phyloP scores from a whole-genome alignment of 2,329 filamentous ascomycete species.

The Dactylellina haptotyla region DNA sequence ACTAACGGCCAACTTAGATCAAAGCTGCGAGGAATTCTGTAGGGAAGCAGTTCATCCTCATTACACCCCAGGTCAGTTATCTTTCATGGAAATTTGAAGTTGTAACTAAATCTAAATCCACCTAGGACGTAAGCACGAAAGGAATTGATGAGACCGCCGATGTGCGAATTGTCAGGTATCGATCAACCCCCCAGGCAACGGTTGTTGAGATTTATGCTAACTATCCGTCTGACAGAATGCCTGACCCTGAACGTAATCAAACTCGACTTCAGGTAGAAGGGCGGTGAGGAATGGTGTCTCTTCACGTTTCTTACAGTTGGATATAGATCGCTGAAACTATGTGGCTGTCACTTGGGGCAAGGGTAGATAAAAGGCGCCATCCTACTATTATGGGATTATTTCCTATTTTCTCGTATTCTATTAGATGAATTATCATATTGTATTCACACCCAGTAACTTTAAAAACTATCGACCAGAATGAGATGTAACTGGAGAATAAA shows the following conservation, averaged over 20 bases:
- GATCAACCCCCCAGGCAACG: constrained; percentile 31
- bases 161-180: constrained; percentile 79
- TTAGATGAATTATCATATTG: too few relatives aligned
- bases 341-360: too few relatives aligned
- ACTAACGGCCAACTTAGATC: constrained; percentile 68
- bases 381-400: too few relatives aligned
- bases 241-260: constrained; percentile 66
- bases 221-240: constrained; percentile 61
- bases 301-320: too few relatives aligned
- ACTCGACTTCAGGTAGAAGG: constrained; percentile 56
- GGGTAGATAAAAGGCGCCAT: too few relatives aligned
- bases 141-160: constrained; percentile 70
- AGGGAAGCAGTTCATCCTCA: constrained; percentile 94
- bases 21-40: constrained; percentile 83
- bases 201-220: too few relatives aligned
- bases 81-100: neutral
- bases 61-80: constrained; percentile 85
- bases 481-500: too few relatives aligned
- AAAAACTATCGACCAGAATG: too few relatives aligned
- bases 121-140: constrained; percentile 64
- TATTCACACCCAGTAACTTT: too few relatives aligned
- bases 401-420: too few relatives aligned
- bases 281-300: neutral
- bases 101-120: neutral
- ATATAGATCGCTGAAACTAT: too few relatives aligned